Evolutionary conservation across 495 filamentous ascomycete genomes (phyloP).

Genomic region (Annulohypoxylon moriforme): DNA sequence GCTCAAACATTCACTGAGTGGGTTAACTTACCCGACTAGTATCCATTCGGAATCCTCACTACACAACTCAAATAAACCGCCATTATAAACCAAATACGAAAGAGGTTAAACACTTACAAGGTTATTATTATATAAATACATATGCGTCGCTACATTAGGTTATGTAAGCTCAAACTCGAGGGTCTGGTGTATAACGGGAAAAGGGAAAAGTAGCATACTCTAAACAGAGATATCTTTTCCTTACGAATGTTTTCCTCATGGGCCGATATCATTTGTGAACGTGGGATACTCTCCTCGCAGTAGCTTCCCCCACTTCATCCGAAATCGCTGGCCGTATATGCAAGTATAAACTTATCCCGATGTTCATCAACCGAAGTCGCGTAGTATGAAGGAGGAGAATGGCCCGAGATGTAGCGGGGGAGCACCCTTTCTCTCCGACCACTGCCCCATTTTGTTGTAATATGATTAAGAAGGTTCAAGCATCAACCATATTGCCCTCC

Average conservation of each 20-base stretch:
- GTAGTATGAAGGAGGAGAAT: neutral
- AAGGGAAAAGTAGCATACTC: too few species aligned
- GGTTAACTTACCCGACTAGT: neutral
- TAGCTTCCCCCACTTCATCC: constrained; percentile 38
- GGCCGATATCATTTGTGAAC: constrained; percentile 9
- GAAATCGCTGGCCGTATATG: constrained; percentile 35
- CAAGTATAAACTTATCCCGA: constrained; percentile 6
- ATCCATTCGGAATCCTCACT: neutral
- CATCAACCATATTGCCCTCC: neutral
- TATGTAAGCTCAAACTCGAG: neutral
- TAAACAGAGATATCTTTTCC: neutral
- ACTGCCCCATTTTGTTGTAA: neutral
- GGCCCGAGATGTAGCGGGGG: constrained; percentile 14
- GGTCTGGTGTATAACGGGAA: neutral
- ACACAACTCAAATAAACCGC: neutral
- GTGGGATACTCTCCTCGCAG: constrained; percentile 6
- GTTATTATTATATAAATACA: neutral
- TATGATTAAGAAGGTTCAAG: neutral
- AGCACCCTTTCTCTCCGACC: constrained; percentile 1
- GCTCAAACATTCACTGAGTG: neutral
- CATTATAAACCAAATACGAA: neutral
- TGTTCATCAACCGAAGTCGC: constrained; percentile 13
- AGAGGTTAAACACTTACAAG: neutral
- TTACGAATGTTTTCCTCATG: neutral
- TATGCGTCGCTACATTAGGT: neutral